Percentiles rank a stretch among this genome's conserved stretches.
These are phyloP conservation scores for Yarrowia bubula DNA, from an alignment of 805 yeast genomes.

Conservation along the genomic window DNA sequence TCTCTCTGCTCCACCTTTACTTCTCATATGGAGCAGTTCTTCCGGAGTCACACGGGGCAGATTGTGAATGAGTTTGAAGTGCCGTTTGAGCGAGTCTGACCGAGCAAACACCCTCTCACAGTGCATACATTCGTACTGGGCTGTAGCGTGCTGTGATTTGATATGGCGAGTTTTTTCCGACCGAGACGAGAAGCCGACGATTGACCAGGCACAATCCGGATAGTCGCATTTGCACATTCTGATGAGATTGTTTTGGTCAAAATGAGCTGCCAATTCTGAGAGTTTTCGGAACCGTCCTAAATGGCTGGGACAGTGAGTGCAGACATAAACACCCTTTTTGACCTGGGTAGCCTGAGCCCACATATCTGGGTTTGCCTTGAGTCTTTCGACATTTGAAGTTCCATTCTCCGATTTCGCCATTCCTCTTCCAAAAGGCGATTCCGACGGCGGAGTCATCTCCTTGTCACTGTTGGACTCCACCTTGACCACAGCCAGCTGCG, in stretches of 20 bases:
- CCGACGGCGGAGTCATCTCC: not conserved
- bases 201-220: slow-evolving; percentile 16
- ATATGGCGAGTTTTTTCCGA: slow-evolving; percentile 23
- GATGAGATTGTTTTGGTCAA: slow-evolving; percentile 22
- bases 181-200: slow-evolving; percentile 21
- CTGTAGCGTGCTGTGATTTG: slow-evolving; percentile 1
- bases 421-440: slow-evolving; percentile 13
- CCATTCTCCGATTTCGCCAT: not conserved
- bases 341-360: slow-evolving; percentile 17
- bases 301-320: slow-evolving; percentile 15
- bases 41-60: not conserved
- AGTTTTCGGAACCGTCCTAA: slow-evolving; percentile 2
- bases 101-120: slow-evolving; percentile 6
- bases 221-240: slow-evolving; percentile 18
- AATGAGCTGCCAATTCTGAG: slow-evolving; percentile 12
- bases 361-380: slow-evolving; percentile 17
- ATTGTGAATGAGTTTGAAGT: slow-evolving; percentile 22
- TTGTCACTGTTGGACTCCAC: not conserved
- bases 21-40: not conserved
- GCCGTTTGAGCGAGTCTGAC: slow-evolving; percentile 20
- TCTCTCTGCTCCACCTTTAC: not conserved
- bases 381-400: not conserved
- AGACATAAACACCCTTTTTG: slow-evolving; percentile 26
- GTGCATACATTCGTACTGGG: not conserved
- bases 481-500: not conserved